These are phyloP conservation scores for Trichoderma erinaceum DNA, from an alignment of 495 filamentous ascomycete species.

Conservation along the genomic window DNA sequence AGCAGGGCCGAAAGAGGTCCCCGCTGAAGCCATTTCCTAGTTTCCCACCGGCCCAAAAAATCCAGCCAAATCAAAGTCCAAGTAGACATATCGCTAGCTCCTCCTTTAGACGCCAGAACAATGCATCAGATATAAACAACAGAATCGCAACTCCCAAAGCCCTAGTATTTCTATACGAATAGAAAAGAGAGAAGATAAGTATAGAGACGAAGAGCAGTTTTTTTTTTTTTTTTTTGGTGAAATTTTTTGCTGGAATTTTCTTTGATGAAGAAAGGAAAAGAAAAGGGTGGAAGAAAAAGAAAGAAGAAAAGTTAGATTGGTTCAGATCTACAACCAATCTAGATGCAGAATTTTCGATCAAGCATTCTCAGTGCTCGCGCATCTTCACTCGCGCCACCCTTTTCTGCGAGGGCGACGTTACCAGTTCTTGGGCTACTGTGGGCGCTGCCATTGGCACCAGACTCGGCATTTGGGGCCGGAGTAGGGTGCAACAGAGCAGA, in stretches of 20 bases:
- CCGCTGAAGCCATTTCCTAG: not conserved
- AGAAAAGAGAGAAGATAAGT: not conserved
- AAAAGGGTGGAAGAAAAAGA: not conserved
- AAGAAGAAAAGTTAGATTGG: not conserved
- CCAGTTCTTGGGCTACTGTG: slow-evolving; percentile 27
- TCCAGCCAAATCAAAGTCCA: not conserved
- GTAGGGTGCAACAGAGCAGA: slow-evolving; percentile 32
- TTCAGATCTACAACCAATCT: not conserved
- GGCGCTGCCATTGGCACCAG: slow-evolving; percentile 31
- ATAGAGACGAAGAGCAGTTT: not conserved
- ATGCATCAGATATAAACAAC: not conserved
- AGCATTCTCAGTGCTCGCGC: slow-evolving; percentile 15
- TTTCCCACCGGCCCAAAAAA: not conserved
- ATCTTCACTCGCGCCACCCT: slow-evolving; percentile 13
- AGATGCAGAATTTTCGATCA: slow-evolving; percentile 17
- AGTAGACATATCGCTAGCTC: too few species aligned
- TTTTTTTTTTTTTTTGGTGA: too few species aligned
- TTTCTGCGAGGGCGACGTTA: not conserved
- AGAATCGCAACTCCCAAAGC: not conserved
- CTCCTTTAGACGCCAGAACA: slow-evolving; percentile 5
- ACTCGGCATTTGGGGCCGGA: slow-evolving; percentile 28
- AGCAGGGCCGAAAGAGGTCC: not conserved
- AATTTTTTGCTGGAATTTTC: too few species aligned
- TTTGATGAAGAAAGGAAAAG: not conserved
- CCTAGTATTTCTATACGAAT: not conserved